These are phyloP conservation scores for Triticum timopheevii DNA, from an alignment of 176 grass and related monocot genomes.

Conservation along the genomic window DNA sequence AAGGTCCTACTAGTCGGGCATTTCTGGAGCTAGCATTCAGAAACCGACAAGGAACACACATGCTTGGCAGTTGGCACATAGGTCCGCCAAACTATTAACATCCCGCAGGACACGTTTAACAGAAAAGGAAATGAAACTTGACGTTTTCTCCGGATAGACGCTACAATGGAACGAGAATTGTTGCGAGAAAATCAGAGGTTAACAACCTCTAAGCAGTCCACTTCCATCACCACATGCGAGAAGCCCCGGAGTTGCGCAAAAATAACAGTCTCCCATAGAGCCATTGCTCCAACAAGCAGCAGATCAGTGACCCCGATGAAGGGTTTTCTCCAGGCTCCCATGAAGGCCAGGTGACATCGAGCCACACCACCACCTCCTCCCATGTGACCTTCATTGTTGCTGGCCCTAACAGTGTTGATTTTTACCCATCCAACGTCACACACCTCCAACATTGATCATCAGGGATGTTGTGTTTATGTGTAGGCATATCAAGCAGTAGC, in stretches of 20 bases:
- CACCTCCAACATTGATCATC: neutral
- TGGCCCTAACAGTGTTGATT: neutral
- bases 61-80: neutral
- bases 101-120: neutral
- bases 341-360: neutral
- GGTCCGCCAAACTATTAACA: neutral
- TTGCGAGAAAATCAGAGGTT: neutral
- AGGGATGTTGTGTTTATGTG: neutral
- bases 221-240: no score
- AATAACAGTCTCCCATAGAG: neutral
- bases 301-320: neutral
- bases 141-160: neutral
- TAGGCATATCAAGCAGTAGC: neutral
- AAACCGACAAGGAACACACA: no score
- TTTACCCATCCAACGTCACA: neutral
- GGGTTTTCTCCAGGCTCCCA: neutral
- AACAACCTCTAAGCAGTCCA: no score
- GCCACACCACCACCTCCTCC: neutral
- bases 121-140: neutral
- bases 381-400: neutral
- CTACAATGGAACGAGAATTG: neutral
- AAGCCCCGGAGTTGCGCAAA: neutral
- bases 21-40: neutral
- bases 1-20: neutral
- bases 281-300: neutral